Evolutionary conservation across 2,329 filamentous ascomycete genomes (phyloP).

Genomic region (Periconia sp.): DNA sequence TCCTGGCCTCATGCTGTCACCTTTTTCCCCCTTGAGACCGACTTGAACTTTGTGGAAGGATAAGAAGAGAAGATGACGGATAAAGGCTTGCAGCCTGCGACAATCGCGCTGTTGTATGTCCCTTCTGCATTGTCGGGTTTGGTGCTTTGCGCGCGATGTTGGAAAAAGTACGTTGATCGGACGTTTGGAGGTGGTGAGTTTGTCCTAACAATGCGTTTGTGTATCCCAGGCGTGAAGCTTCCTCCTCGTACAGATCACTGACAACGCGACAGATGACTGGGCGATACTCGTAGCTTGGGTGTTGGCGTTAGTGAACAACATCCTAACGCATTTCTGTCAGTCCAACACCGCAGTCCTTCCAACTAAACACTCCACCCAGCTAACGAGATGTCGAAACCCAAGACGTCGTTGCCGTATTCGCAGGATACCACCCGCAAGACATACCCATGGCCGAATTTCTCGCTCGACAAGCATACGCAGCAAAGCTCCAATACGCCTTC

Average conservation of each 20-base stretch:
- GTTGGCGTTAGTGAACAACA: constrained; percentile 10
- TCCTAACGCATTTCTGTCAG: constrained; percentile 21
- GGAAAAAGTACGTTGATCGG: constrained; percentile 16
- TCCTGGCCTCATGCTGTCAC: too few relatives aligned
- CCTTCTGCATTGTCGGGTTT: constrained; percentile 12
- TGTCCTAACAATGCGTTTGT: neutral
- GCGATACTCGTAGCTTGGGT: constrained; percentile 15
- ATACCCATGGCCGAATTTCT: constrained; percentile 7
- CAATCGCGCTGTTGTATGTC: constrained; percentile 16
- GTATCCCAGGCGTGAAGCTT: neutral
- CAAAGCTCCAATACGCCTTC: constrained; percentile 18
- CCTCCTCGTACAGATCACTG: neutral
- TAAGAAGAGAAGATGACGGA: constrained; percentile 6
- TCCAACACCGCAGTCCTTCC: neutral
- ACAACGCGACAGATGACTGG: constrained; percentile 9
- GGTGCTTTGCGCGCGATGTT: constrained; percentile 14
- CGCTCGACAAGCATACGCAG: neutral
- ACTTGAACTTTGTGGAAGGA: too few relatives aligned
- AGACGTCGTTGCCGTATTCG: constrained; percentile 14
- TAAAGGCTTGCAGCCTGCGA: constrained; percentile 15
- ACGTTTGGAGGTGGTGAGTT: constrained; percentile 17
- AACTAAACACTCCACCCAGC: neutral
- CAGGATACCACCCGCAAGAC: constrained; percentile 18
- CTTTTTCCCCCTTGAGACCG: too few relatives aligned
- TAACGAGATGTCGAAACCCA: neutral